Evolutionary conservation across 805 yeast species (phyloP).

Genomic region (Trichomonascus vanleenenianus): DNA sequence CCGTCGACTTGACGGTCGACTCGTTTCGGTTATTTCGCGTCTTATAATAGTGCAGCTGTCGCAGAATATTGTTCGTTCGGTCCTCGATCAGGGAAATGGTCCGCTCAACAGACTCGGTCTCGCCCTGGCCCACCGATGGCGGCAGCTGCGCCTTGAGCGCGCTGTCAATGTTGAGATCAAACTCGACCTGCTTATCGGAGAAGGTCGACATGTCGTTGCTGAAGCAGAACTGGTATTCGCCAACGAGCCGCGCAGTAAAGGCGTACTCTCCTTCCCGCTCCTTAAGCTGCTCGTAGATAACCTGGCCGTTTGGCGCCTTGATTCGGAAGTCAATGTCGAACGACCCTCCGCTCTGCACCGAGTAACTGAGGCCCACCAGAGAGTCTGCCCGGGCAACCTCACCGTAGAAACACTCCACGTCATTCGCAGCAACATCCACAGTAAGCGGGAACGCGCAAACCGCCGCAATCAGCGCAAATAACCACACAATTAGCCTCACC

Average conservation of each 20-base stretch:
- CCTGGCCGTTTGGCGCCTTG: conserved; percentile 47
- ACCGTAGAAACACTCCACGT: conserved; percentile 61
- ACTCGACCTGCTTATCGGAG: conserved; percentile 77
- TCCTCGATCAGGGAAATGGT: conserved; percentile 24
- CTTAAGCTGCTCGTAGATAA: conserved; percentile 47
- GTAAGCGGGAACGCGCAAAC: conserved; percentile 49
- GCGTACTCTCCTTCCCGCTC: conserved; percentile 76
- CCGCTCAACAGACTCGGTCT: conserved; percentile 25
- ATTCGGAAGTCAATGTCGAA: conserved; percentile 68
- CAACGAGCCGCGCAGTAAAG: conserved; percentile 53
- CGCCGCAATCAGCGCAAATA: not conserved
- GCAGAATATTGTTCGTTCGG: conserved; percentile 24
- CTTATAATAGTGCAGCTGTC: conserved; percentile 65
- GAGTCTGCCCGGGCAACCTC: conserved; percentile 53
- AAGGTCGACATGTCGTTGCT: conserved; percentile 72
- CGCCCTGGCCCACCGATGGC: conserved; percentile 23
- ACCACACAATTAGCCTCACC: no score
- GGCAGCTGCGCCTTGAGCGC: conserved; percentile 58
- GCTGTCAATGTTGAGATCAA: conserved; percentile 51
- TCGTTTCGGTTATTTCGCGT: conserved; percentile 89
- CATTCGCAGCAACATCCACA: conserved; percentile 68
- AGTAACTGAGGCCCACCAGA: conserved; percentile 67
- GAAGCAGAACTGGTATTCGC: conserved; percentile 88
- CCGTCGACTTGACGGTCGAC: conserved; percentile 76
- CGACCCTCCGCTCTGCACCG: conserved; percentile 74